These are phyloP conservation scores for Puccinia triticina DNA, from an alignment of 1,284 basidiomycete species.

Conservation along the genomic window DNA sequence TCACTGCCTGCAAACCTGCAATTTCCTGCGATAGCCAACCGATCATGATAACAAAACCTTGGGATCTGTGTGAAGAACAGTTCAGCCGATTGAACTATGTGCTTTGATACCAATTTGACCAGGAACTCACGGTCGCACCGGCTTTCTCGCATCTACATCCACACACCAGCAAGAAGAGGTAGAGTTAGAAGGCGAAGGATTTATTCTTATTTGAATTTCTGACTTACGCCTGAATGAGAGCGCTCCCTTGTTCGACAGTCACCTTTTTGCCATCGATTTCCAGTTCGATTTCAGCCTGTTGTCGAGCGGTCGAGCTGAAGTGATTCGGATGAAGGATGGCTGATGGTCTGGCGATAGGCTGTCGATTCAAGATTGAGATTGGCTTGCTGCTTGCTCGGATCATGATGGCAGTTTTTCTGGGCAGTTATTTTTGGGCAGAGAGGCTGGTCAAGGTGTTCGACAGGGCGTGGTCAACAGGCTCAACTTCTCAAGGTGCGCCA, in stretches of 20 bases:
- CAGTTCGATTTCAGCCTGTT: conserved; percentile 55
- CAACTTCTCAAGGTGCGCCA: background rate
- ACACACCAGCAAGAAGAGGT: background rate
- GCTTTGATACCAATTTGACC: background rate
- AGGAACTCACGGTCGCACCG: conserved; percentile 45
- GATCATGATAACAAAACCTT: conserved; percentile 89
- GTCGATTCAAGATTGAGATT: conserved; percentile 9
- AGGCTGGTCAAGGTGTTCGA: no score
- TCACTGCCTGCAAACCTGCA: conserved; percentile 71
- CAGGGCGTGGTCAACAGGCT: background rate
- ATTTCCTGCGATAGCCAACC: conserved; percentile 90
- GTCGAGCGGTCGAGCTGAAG: conserved; percentile 51
- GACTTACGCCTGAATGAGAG: conserved; percentile 50
- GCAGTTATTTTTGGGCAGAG: no score
- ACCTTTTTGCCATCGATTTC: conserved; percentile 58
- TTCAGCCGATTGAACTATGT: background rate
- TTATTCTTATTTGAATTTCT: background rate
- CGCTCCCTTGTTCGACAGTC: conserved; percentile 58
- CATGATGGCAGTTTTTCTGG: background rate
- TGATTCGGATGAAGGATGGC: conserved; percentile 5
- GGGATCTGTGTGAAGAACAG: conserved; percentile 58
- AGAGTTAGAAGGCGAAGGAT: background rate
- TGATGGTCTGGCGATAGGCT: conserved; percentile 10
- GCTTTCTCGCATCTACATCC: conserved; percentile 48
- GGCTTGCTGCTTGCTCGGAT: conserved; percentile 23